Conservation (phyloP, 345 rosid genomes). For the Hibiscus trionum region DNA sequence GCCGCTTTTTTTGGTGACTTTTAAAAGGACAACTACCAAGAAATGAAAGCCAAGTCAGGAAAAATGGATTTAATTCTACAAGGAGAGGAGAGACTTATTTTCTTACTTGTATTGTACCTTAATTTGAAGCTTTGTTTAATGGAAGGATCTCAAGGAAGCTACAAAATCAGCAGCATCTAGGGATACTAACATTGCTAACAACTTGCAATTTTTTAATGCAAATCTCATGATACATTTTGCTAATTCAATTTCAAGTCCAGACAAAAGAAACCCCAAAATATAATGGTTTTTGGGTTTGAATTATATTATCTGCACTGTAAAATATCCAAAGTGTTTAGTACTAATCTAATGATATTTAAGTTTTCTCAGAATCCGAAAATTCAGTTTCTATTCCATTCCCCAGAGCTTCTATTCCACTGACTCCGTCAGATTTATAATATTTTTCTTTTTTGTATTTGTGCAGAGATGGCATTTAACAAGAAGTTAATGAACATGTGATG, state of each 20-base stretch:
- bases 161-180: constrained; percentile 47
- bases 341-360: constrained; percentile 21
- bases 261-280: constrained; percentile 23
- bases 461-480: not conserved
- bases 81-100: not conserved
- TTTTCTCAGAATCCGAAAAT: constrained; percentile 43
- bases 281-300: constrained; percentile 22
- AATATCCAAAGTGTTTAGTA: constrained; percentile 26
- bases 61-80: not conserved
- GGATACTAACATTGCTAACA: constrained; percentile 28
- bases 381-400: constrained; percentile 94
- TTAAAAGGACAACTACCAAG: constrained; percentile 32
- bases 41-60: constrained; percentile 12
- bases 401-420: constrained; percentile 93
- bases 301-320: constrained; percentile 15
- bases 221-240: constrained; percentile 6
- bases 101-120: constrained; percentile 21
- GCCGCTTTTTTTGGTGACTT: constrained; percentile 84
- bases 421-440: constrained; percentile 38
- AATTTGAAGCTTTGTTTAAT: constrained; percentile 16
- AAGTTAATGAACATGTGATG: constrained; percentile 11
- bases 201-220: constrained; percentile 13
- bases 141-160: constrained; percentile 50
- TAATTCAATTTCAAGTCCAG: constrained; percentile 23
- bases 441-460: not conserved